Percentiles rank a stretch among this genome's conserved stretches.
These are phyloP conservation scores for Leccinum barrowsii DNA, from an alignment of 768 basidiomycete species.

Conservation along the genomic window DNA sequence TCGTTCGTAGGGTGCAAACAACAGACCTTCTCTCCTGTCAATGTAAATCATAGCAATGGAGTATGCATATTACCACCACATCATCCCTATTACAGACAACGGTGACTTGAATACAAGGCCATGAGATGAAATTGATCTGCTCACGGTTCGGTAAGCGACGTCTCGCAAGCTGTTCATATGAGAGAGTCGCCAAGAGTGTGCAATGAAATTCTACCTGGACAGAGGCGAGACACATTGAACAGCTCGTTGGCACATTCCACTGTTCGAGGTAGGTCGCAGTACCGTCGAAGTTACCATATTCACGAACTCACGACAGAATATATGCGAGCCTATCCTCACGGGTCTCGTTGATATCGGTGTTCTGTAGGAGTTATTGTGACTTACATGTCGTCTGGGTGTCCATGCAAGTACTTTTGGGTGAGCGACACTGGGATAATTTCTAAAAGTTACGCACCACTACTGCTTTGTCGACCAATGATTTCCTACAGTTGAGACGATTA, in stretches of 20 bases:
- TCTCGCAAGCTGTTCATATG: constrained; percentile 65
- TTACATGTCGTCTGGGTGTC: constrained; percentile 66
- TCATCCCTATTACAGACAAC: constrained; percentile 41
- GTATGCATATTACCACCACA: constrained; percentile 46
- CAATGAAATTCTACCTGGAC: constrained; percentile 54
- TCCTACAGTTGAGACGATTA: constrained; percentile 75
- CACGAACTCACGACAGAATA: constrained; percentile 64
- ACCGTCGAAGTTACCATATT: neutral
- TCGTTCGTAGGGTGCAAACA: constrained; percentile 85
- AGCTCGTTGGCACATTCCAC: constrained; percentile 85
- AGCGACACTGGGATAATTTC: neutral
- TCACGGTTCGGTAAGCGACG: constrained; percentile 75
- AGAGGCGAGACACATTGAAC: constrained; percentile 72
- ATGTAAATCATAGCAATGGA: neutral
- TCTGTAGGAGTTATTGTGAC: constrained; percentile 12
- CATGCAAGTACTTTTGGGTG: neutral
- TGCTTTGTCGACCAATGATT: constrained; percentile 67
- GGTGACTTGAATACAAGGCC: neutral
- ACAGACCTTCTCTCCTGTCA: constrained; percentile 51
- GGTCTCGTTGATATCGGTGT: neutral
- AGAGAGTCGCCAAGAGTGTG: neutral
- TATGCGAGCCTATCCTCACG: constrained; percentile 65
- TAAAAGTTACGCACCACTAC: constrained; percentile 67
- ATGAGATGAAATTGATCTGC: constrained; percentile 9
- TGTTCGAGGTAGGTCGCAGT: constrained; percentile 23